Evolutionary conservation across 345 rosid species (phyloP).

Genomic region (Iberis pinnata): DNA sequence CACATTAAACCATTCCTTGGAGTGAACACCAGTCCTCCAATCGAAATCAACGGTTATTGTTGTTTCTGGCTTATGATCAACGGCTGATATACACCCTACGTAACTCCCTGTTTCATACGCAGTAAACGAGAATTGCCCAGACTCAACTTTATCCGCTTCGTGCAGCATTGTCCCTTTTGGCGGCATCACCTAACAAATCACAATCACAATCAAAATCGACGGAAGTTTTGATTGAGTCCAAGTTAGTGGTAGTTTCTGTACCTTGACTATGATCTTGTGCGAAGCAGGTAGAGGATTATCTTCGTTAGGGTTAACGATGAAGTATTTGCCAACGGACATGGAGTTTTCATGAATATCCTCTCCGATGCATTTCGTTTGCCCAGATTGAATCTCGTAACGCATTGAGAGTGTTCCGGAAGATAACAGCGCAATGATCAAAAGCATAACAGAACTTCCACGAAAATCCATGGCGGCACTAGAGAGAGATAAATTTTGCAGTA

Average conservation of each 20-base stretch:
- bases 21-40: constrained; percentile 69
- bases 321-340: constrained; percentile 75
- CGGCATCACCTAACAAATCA: constrained; percentile 53
- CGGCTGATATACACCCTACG: constrained; percentile 54
- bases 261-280: constrained; percentile 60
- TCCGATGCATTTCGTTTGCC: constrained; percentile 61
- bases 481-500: neutral
- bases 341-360: constrained; percentile 67
- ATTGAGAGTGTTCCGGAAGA: constrained; percentile 37
- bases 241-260: constrained; percentile 10
- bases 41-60: constrained; percentile 69
- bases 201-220: neutral
- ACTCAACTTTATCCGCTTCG: constrained; percentile 45
- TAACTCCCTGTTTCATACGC: constrained; percentile 60
- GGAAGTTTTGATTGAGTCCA: neutral
- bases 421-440: constrained; percentile 30
- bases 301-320: constrained; percentile 60
- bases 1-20: constrained; percentile 73
- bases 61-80: constrained; percentile 42
- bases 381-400: constrained; percentile 64
- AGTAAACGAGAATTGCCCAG: constrained; percentile 82
- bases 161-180: constrained; percentile 46
- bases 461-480: constrained; percentile 18
- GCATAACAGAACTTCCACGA: constrained; percentile 1
- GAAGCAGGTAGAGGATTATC: constrained; percentile 57